phyloP scores from a whole-genome alignment of 148 eudicot species.

The Suaeda aralocaspica region DNA sequence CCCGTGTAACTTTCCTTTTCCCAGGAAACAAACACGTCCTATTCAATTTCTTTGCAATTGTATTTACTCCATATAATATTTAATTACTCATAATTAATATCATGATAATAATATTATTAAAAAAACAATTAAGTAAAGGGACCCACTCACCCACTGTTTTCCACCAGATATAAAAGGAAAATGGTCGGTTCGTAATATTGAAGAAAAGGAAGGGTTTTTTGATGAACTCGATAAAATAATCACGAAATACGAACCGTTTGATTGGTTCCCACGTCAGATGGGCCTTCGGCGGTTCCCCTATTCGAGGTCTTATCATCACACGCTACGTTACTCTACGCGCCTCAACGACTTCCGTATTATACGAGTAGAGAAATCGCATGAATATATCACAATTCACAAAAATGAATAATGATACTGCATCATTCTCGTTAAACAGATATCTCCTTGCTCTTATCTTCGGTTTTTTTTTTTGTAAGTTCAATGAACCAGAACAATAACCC shows the following conservation, averaged over 20 bases:
- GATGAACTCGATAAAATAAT: not conserved
- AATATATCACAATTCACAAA: too few relatives aligned
- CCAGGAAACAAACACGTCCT: slow-evolving; percentile 5
- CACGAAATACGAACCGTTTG: slow-evolving; percentile 12
- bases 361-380: not conserved
- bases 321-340: not conserved
- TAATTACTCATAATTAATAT: too few relatives aligned
- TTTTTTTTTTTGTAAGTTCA: too few relatives aligned
- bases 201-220: not conserved
- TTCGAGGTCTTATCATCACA: not conserved
- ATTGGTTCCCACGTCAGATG: slow-evolving; percentile 23
- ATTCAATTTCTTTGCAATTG: not conserved
- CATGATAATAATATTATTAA: not conserved
- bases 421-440: not conserved
- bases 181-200: slow-evolving; percentile 18
- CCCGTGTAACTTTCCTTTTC: not conserved
- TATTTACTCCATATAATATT: too few relatives aligned
- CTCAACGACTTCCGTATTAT: not conserved
- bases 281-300: not conserved
- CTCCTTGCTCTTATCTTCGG: too few relatives aligned
- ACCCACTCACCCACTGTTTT: slow-evolving; percentile 14
- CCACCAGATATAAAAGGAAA: not conserved
- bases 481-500: too few relatives aligned
- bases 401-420: too few relatives aligned
- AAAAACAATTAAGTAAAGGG: not conserved